Percentiles rank a stretch among this genome's conserved stretches.
These are phyloP conservation scores for Boletus rubescentipes DNA, from an alignment of 768 basidiomycete species.

Conservation along the genomic window DNA sequence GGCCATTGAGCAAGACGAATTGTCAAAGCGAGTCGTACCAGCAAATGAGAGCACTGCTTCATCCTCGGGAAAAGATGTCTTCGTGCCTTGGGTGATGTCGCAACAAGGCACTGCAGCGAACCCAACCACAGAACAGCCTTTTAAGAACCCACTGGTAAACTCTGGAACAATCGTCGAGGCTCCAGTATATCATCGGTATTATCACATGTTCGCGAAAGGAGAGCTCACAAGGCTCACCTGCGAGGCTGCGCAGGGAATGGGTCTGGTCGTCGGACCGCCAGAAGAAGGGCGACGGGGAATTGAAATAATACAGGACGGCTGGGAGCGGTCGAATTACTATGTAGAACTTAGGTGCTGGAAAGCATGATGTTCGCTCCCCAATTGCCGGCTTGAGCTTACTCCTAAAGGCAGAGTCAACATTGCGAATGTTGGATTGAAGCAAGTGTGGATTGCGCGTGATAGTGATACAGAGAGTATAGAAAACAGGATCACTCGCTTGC, in stretches of 20 bases:
- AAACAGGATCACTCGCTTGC: constrained; percentile 72
- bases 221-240: constrained; percentile 67
- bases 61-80: constrained; percentile 69
- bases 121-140: constrained; percentile 10
- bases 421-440: constrained; percentile 5
- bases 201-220: constrained; percentile 89
- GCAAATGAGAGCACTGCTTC: constrained; percentile 18
- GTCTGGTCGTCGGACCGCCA: constrained; percentile 48
- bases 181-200: constrained; percentile 81
- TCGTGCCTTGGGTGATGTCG: constrained; percentile 84
- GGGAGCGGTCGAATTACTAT: constrained; percentile 91
- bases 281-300: constrained; percentile 42
- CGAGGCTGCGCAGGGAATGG: constrained; percentile 61
- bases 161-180: constrained; percentile 3
- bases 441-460: constrained; percentile 24
- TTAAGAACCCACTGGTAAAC: neutral
- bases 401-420: neutral
- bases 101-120: constrained; percentile 28
- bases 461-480: constrained; percentile 33
- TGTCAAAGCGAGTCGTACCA: constrained; percentile 71
- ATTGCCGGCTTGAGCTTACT: neutral
- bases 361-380: constrained; percentile 22
- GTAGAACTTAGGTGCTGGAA: constrained; percentile 72
- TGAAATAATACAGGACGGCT: constrained; percentile 69
- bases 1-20: constrained; percentile 90